Conservation (phyloP, 768 basidiomycete genomes). For the Kwoniella sp. region DNA sequence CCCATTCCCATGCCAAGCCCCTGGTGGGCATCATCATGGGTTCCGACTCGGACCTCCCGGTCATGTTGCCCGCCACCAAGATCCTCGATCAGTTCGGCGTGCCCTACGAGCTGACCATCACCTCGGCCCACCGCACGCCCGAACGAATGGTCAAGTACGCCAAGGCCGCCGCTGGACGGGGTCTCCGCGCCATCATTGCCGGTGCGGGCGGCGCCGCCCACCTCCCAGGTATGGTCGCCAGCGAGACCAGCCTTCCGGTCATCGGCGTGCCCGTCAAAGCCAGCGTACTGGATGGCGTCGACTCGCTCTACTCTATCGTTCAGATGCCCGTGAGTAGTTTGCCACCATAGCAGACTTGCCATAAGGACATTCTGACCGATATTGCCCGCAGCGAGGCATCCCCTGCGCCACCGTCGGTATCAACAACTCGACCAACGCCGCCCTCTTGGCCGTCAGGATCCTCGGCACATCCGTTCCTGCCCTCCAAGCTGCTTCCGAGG, state of each 20-base stretch:
- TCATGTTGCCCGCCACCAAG: conserved; percentile 81
- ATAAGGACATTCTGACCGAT: too few relatives aligned
- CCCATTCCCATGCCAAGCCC: conserved; percentile 62
- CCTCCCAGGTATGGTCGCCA: conserved; percentile 96
- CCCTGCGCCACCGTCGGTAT: conserved; percentile 97
- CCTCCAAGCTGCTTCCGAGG: conserved; percentile 64
- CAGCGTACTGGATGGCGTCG: conserved; percentile 87
- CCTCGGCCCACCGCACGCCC: conserved; percentile 93
- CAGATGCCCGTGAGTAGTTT: conserved; percentile 84
- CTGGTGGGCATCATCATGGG: conserved; percentile 96
- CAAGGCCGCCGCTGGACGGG: conserved; percentile 58
- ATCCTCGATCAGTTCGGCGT: conserved; percentile 76
- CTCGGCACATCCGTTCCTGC: conserved; percentile 67
- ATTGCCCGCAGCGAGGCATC: conserved; percentile 68
- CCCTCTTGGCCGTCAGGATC: conserved; percentile 82
- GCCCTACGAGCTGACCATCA: conserved; percentile 90
- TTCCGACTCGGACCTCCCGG: conserved; percentile 93
- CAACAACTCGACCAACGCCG: conserved; percentile 91
- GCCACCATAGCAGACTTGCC: not conserved
- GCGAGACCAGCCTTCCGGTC: conserved; percentile 85
- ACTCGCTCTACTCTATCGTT: conserved; percentile 94
- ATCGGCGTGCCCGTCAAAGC: conserved; percentile 97
- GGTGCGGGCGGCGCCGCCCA: conserved; percentile 99
- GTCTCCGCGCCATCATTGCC: conserved; percentile 70
- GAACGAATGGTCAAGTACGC: conserved; percentile 79